Base-by-base conservation (phyloP, 495 filamentous ascomycete species). In the Hyaloscypha hepaticicola region DNA sequence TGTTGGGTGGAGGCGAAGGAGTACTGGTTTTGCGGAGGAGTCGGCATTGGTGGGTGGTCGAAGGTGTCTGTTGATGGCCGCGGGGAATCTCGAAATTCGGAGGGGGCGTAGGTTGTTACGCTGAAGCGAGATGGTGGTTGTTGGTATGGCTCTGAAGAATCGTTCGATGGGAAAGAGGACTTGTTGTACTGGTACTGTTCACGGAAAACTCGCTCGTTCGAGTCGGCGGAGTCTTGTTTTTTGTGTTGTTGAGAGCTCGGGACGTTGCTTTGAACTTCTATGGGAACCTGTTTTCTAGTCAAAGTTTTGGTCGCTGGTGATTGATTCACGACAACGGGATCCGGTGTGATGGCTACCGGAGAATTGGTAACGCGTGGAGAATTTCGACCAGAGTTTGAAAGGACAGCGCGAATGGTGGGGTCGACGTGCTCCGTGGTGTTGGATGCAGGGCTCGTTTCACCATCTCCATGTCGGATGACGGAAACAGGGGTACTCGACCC, bases 41-140 rank as follows among this genome's bases (percentile, higher is more conserved):
- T 60, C 4, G 66, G 67, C 61, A 69, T 66, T 52, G 64, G 66
- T 55, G 65, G 65, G 3, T 29, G 61, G 14, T 71, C 66, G 19
- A 52, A 67, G 21, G 61, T 68, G 34, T 82, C 77, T 33, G 80
- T 72, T 31, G 82, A 83, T 22, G 82, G 81, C 11, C 80, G 80
- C 21, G 86, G 86, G 33, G 87, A 86, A 27, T 75, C 72, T 21
- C 74, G 65, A 14, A 76, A 75, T 49, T 79, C 80, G 21, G 79
- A 80, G 3, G 85, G 80, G n/a, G 85, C 84, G 71, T 88, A 88
- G 3, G 90, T 92, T 19, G 88, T 88, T 53, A 86, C 77, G 73
- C 87, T 92, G 77, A 91, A 92, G 48, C 88, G 89, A 60, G 89
- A 93, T 0, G 73, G 71, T 8, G 86, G 88, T 56, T 88, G 80